Evolutionary conservation across 106 monocot genomes (phyloP).

Genomic region (Allium cepa): DNA sequence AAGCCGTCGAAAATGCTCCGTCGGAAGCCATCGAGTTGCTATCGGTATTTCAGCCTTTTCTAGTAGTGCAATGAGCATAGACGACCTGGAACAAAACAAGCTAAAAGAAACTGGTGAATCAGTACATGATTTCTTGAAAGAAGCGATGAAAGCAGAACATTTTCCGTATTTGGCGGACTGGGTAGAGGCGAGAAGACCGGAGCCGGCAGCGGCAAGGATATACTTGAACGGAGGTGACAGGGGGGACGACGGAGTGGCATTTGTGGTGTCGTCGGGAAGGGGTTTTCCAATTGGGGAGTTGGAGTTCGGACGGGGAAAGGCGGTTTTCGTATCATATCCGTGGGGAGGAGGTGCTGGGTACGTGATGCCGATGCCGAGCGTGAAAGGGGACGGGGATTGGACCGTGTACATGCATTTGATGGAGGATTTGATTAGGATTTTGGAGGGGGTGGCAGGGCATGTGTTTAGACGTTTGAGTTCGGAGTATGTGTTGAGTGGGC

Average conservation of each 20-base stretch:
- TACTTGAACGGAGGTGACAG: constrained; percentile 9
- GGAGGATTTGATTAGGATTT: constrained; percentile 13
- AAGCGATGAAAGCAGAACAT: constrained; percentile 49
- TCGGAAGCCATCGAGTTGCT: too few species aligned
- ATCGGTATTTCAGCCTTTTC: too few species aligned
- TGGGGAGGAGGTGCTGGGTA: constrained; percentile 53
- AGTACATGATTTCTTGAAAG: constrained; percentile 36
- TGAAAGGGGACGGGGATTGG: constrained; percentile 50
- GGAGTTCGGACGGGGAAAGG: constrained; percentile 78
- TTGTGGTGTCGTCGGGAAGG: constrained; percentile 70
- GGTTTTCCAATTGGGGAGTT: constrained; percentile 49
- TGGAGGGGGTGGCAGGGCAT: constrained; percentile 29
- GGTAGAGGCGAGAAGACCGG: constrained; percentile 61
- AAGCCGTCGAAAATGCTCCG: too few species aligned
- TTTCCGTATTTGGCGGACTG: constrained; percentile 67
- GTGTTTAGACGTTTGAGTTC: constrained; percentile 30
- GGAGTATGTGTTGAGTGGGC: constrained; percentile 11
- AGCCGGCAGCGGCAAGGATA: constrained; percentile 32
- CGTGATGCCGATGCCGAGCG: constrained; percentile 81
- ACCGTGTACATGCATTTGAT: constrained; percentile 43
- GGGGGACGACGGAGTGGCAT: constrained; percentile 24
- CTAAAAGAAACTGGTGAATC: constrained; percentile 28
- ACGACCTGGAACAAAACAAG: constrained; percentile 8
- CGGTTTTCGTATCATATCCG: constrained; percentile 62
- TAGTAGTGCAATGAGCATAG: constrained; percentile 1